Evolutionary conservation across 1,139 yeast species (phyloP), one percentile per base, ranked within the genome.

Genomic region (Yamadazyma conglobata): DNA sequence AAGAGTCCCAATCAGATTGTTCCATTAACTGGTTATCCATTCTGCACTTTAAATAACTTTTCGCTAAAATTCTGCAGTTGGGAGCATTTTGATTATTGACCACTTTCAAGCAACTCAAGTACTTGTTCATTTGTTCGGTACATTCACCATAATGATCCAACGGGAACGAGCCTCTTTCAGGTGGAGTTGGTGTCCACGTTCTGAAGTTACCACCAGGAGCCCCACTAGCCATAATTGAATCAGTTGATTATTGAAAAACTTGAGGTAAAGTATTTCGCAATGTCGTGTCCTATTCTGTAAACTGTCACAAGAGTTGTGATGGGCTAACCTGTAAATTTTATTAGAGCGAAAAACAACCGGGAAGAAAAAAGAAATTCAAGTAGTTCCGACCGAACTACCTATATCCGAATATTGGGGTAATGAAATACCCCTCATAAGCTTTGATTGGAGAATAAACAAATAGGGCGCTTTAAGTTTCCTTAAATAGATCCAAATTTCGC

Each of bases 121-220:
- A 91, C 38, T 74, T 76, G 32, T 66, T 56, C 94, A 88, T 91
- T 39, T 77, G 73, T 15, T 67, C 67, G 11, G 78, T 76, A 52
- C 97, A 91, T 46, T 91, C 97, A 1, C 79, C 85, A 39, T 78
- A 85, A 52, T 91, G 98, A 49, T 91, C 98, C 31, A 91, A 65
- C 1, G 97, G 98, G 56, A 91, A 91, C 1, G 96, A 85, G 0
- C 98, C 98, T 46, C 96, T 67, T 46, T 89, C 95, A 4, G 98
- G 98, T 16, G 98, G 96, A 0, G 91, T 82, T 10, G 96, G 95
- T 12, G 85, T 71, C 72, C 83, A 68, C 21, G 76, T 60, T 41
- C 74, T 60, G 31, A 62, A 50, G 46, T 52, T 43, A 30, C 65
- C 56, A 37, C 65, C 64, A 32, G 64, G 64, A 28, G 64, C 59